Evolutionary conservation across 768 basidiomycete genomes (phyloP), one percentile per base, ranked within the genome.

Genomic region (Paxillus ammoniavirescens): DNA sequence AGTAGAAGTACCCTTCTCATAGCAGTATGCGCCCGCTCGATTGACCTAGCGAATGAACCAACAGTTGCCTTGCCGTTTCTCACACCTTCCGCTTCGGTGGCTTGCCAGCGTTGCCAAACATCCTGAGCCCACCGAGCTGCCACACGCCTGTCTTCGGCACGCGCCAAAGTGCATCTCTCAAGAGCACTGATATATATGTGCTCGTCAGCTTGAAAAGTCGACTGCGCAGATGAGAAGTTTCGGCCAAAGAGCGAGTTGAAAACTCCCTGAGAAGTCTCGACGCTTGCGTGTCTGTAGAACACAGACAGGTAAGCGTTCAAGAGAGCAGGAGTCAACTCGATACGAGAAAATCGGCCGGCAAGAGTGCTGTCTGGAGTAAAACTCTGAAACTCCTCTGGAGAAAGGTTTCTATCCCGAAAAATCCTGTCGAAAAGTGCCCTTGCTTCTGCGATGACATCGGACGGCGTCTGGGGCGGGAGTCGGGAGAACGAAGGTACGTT

Each of bases 301-400:
- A 94, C 87, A 12, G 88, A 82, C 47, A 97, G 73, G 64, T 91
- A 98, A 3, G 93, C 82, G 59, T 88, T 91, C 58, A 94, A 61
- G 6, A 97, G 78, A 2, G 80, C 76, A 0, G 90, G 61, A 0
- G 83, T 82, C 47, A 88, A 62, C 6, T 67, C 45, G 33, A 94
- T 89, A 50, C 75, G 59, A 6, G 67, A 65, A 69, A 96, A 93
- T 52, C 75, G 78, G 38, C 68, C 65, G 9, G 52, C 53, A 15
- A 50, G 69, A 12, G 53, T 48, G 46, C 23, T 56, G 15, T 35
- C 15, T 31, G 43, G 47, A n/a, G 41, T 45, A 10, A 41, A 42
- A 21, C 37, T 13, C 5, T 15, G 38, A 18, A 17, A 21, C 14
- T 18, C 50, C 38, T 31, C 15, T 2, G 10, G 33, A 14, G 45